Evolutionary conservation across 208 protist genomes (phyloP).

Genomic region (Blastocrithidia nonstop): DNA sequence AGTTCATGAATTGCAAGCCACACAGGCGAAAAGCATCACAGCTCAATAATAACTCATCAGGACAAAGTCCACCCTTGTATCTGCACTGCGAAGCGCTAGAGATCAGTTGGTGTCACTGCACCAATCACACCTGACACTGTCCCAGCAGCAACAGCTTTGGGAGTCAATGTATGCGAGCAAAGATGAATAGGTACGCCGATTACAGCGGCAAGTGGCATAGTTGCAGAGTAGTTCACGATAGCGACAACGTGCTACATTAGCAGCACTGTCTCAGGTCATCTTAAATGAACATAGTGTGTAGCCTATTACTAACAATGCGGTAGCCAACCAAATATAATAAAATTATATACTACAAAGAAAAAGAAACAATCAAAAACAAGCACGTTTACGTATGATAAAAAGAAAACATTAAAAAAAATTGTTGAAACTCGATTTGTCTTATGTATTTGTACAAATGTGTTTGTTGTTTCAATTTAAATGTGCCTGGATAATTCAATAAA

Average conservation of each 20-base stretch:
- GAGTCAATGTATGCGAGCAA: neutral
- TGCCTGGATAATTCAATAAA: no score
- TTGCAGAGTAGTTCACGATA: constrained; percentile 16
- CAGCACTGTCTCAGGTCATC: constrained; percentile 39
- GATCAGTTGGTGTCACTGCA: constrained; percentile 28
- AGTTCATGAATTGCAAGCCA: no score
- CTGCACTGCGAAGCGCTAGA: constrained; percentile 12
- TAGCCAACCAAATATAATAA: neutral
- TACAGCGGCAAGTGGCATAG: constrained; percentile 11
- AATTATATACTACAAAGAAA: neutral
- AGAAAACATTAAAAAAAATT: no score
- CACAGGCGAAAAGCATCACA: no score
- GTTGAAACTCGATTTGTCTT: no score
- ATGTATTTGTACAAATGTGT: no score
- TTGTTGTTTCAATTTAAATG: no score
- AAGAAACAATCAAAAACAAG: no score
- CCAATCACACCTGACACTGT: constrained; percentile 7
- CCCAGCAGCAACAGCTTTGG: constrained; percentile 1
- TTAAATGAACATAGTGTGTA: constrained; percentile 2
- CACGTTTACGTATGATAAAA: no score
- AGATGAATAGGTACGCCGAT: constrained; percentile 5
- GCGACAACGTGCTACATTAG: constrained; percentile 30
- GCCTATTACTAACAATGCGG: neutral
- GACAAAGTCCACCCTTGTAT: constrained; percentile 15
- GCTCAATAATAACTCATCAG: neutral